These are phyloP conservation scores for Sordariomycetes sp. DNA, from an alignment of 2,329 filamentous ascomycete genomes.

Conservation along the genomic window DNA sequence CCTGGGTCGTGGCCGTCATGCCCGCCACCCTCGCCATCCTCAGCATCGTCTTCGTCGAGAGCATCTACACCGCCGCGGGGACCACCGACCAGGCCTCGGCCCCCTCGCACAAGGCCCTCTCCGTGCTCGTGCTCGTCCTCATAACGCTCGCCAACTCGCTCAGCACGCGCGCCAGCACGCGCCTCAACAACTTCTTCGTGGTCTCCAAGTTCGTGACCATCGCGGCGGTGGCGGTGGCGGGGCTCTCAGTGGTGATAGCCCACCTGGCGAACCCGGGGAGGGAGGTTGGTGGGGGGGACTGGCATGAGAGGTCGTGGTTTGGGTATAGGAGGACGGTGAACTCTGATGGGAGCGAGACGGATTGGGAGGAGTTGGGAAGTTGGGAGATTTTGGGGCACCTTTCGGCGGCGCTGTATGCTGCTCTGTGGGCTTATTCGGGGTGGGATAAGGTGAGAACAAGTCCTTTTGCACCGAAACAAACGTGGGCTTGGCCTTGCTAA, in stretches of 20 bases:
- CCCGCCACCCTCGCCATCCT: conserved; percentile 54
- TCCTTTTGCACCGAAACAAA: background rate
- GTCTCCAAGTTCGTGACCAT: conserved; percentile 41
- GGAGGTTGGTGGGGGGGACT: conserved; percentile 36
- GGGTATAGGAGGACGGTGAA: conserved; percentile 33
- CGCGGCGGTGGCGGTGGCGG: conserved; percentile 34
- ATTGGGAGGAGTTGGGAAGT: conserved; percentile 34
- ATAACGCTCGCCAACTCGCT: conserved; percentile 42
- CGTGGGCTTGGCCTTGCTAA: background rate
- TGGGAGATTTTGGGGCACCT: conserved; percentile 53
- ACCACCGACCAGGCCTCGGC: conserved; percentile 30
- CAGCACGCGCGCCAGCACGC: conserved; percentile 43
- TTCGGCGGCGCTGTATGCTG: conserved; percentile 50
- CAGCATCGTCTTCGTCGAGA: conserved; percentile 53
- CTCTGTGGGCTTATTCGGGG: conserved; percentile 54
- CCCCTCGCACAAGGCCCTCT: conserved; percentile 38
- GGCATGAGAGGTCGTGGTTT: conserved; percentile 45
- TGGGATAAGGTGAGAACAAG: conserved; percentile 50
- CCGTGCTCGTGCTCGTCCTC: conserved; percentile 32
- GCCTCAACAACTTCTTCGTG: conserved; percentile 45
- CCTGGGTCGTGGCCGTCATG: conserved; percentile 55
- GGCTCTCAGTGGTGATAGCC: conserved; percentile 31
- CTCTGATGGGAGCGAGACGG: conserved; percentile 35
- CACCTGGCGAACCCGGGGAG: conserved; percentile 23
- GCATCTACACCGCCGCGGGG: conserved; percentile 41